A percentile compares a stretch with the other conserved stretches of the same genome.
phyloP scores from a whole-genome alignment of 1,284 basidiomycete genomes.

The Phaffia rhodozyma region DNA sequence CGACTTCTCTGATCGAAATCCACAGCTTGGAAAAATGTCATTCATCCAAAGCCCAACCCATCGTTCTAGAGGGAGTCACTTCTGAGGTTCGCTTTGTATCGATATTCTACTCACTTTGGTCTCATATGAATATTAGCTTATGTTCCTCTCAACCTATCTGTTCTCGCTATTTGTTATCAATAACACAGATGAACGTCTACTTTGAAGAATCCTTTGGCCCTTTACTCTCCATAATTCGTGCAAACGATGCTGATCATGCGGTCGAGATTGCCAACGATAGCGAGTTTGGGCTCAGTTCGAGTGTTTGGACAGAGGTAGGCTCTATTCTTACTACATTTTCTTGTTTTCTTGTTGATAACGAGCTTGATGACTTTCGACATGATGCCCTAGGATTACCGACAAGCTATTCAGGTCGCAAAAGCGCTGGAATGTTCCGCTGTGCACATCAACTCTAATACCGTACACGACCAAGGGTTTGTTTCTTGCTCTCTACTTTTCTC shows the following conservation, averaged over 20 bases:
- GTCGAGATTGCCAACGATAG: slow-evolving; percentile 23
- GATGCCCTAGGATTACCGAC: slow-evolving; percentile 10
- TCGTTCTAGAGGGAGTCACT: slow-evolving; percentile 23
- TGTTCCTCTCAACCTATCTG: slow-evolving; percentile 12
- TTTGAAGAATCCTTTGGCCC: slow-evolving; percentile 29
- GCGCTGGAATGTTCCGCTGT: slow-evolving; percentile 22
- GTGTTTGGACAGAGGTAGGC: slow-evolving; percentile 21
- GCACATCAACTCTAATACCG: slow-evolving; percentile 30
- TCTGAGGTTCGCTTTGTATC: not conserved
- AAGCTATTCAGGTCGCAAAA: slow-evolving; percentile 22
- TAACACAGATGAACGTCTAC: not conserved
- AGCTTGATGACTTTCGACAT: not conserved
- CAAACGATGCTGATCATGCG: slow-evolving; percentile 19
- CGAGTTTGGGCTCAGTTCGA: slow-evolving; percentile 23
- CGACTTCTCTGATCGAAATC: not conserved
- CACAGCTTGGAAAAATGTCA: not conserved
- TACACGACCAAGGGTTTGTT: slow-evolving; percentile 15
- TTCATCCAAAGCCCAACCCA: slow-evolving; percentile 12
- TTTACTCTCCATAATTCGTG: slow-evolving; percentile 23
- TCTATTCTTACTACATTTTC: not conserved
- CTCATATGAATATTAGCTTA: too few species aligned
- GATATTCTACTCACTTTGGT: not conserved
- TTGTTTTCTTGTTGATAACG: not conserved
- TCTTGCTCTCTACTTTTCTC: not conserved
- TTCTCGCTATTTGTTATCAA: not conserved